Conservation (phyloP, 2,329 filamentous ascomycete genomes). For the Diplodia intermedia region DNA sequence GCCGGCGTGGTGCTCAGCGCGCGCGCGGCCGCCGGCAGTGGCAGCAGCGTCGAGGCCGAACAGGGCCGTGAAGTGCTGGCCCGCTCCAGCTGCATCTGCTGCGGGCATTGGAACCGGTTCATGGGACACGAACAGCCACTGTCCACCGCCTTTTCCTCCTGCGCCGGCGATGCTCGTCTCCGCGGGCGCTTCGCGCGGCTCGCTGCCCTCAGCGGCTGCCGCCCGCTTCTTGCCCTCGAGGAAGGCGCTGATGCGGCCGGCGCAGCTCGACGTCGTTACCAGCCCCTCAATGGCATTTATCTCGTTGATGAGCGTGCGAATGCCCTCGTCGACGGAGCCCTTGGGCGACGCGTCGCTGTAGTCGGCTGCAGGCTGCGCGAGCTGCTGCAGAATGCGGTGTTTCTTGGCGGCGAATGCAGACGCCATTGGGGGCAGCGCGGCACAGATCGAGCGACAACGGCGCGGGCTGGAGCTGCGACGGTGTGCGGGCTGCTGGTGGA, state of each 20-base stretch:
- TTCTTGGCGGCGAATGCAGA: conserved; percentile 64
- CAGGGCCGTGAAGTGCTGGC: conserved; percentile 36
- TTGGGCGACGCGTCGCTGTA: conserved; percentile 90
- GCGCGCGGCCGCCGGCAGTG: conserved; percentile 8
- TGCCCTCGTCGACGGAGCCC: conserved; percentile 80
- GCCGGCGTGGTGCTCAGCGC: conserved; percentile 39
- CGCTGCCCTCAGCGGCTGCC: conserved; percentile 34
- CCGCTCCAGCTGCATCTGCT: conserved; percentile 25
- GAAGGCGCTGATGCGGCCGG: conserved; percentile 85
- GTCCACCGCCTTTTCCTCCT: conserved; percentile 84
- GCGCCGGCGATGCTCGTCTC: conserved; percentile 61
- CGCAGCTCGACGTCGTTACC: conserved; percentile 93
- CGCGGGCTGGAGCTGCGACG: conserved; percentile 5
- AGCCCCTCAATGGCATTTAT: conserved; percentile 78
- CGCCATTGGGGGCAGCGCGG: conserved; percentile 37
- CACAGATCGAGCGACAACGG: conserved; percentile 8
- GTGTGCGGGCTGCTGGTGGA: conserved; percentile 2
- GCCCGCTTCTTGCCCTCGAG: conserved; percentile 72
- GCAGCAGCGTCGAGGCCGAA: conserved; percentile 50
- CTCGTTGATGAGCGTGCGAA: conserved; percentile 76
- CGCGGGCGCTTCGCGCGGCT: conserved; percentile 35
- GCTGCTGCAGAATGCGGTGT: conserved; percentile 71
- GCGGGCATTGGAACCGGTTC: conserved; percentile 62
- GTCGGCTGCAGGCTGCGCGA: conserved; percentile 70
- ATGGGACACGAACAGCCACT: conserved; percentile 90